Evolutionary conservation across 176 grass and related monocot genomes (phyloP), one percentile per base, ranked within the genome.

Genomic region (Avena insularis): DNA sequence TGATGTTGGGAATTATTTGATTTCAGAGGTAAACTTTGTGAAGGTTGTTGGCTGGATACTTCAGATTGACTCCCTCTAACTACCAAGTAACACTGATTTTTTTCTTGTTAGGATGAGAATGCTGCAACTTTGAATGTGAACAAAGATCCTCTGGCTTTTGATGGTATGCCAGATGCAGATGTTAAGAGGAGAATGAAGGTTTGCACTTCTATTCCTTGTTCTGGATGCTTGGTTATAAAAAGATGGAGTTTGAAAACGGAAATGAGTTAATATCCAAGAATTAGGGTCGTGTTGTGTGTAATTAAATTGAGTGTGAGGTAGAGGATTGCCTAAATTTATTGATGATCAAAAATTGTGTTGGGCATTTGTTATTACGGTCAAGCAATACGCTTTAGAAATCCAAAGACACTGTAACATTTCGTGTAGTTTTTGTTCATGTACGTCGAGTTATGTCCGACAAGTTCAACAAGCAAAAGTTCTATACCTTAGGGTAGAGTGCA

Each of bases 1-100:
- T 76, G 93, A 95, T 86, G 91, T 89, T 68, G 89, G 93, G 16
- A 87, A 93, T 81, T 95, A 93, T 83, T 95, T 95, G 71, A 89
- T 93, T 82, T 89, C 93, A 71, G 93, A 95, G 93, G 93, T 95
- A 91, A 83, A 56, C 31, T 72, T 70, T 79, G 13, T 56, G 60
- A 71, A 81, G 43, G 19, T 70, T 15, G 31, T 13, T 75, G 51
- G n/a, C 8, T 63, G 12, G 43, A 17, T 75, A 43, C 59, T 91
- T 53, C 57, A 84, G 12, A 79, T 82, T 79, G 21, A 83, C 27
- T 87, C 33, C 66, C 23, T 74, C 25, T 79, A 49, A 61, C 67
- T 84, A 80, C 35, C 71, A 50, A 71, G 27, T 67, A 82, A 90
- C 16, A 50, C 58, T 79, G 27, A 3, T 36, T 60, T 82, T 82